A percentile compares a stretch with the other conserved stretches of the same genome.
Conservation (phyloP, 441 rosid species). For the Pelargonium cotyledonis region DNA sequence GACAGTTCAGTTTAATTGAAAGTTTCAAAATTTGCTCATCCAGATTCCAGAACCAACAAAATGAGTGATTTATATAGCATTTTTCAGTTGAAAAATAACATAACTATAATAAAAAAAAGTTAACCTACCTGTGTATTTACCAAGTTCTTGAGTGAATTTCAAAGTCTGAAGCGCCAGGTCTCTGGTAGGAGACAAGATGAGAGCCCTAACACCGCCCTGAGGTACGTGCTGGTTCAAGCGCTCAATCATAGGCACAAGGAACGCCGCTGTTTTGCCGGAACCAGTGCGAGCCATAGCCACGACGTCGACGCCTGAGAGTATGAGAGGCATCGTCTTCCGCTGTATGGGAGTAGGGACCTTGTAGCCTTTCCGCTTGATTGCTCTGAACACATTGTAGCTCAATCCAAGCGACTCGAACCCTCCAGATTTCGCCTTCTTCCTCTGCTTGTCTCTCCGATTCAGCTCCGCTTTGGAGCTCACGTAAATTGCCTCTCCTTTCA, state of each 20-base stretch:
- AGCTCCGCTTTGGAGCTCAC: slow-evolving; percentile 84
- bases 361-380: slow-evolving; percentile 82
- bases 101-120: background rate
- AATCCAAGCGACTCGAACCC: slow-evolving; percentile 89
- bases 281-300: slow-evolving; percentile 99
- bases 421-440: slow-evolving; percentile 86
- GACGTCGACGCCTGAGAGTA: slow-evolving; percentile 77
- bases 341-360: slow-evolving; percentile 92
- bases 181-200: slow-evolving; percentile 83
- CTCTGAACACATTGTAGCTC: slow-evolving; percentile 58
- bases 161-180: slow-evolving; percentile 88
- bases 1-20: background rate
- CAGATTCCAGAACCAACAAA: no score
- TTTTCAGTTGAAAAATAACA: background rate
- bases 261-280: slow-evolving; percentile 94
- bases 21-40: background rate
- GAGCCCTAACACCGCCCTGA: slow-evolving; percentile 74
- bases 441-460: slow-evolving; percentile 49
- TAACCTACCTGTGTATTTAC: slow-evolving; percentile 62
- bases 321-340: slow-evolving; percentile 91
- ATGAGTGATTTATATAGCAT: no score
- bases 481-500: background rate
- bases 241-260: slow-evolving; percentile 86
- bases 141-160: slow-evolving; percentile 79
- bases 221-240: slow-evolving; percentile 65